Evolutionary conservation across 495 filamentous ascomycete genomes (phyloP), one percentile per base, ranked within the genome.

Genomic region (Trichoderma gamsii): DNA sequence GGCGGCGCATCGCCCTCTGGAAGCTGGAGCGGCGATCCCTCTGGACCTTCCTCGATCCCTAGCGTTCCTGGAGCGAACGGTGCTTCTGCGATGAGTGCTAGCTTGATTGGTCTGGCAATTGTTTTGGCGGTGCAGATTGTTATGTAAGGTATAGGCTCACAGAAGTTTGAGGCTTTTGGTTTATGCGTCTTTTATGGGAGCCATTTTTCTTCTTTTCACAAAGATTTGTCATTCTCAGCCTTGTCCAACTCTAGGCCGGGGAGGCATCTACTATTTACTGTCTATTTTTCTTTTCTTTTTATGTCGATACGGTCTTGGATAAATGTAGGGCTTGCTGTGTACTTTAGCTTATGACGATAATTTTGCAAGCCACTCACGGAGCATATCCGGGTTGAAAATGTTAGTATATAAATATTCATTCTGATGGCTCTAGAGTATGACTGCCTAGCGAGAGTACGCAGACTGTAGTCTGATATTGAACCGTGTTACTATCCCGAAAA

Each of bases 271-370:
- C 21, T 46, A 46, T 52, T 38, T 52, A 52, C 21, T 52, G 21
- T 23, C 18, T 23, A 52, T 23, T 52, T 52, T 52, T 25, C 4
- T 52, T 52, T 52, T 52, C 8, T 56, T 49, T 16, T 61, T 27
- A 61, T 61, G 56, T 61, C 27, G 56, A 61, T 61, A 61, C 27
- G 56, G 56, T 61, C 56, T 49, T 61, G 56, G 56, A 32, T 32
- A 61, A 29, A 25, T 61, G 23, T 61, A 61, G 25, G 49, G 27
- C 56, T 61, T 61, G 23, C 27, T 61, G 25, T 61, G 27, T 61
- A 61, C 56, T 25, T 61, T 61, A 61, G 56, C 56, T 61, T 61
- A 61, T 61, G 56, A 61, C 56, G 56, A 61, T 61, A 25, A 61
- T 61, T 35, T 61, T n/a, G 16, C 56, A 61, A n/a, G 56, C 56